A percentile compares a stretch with the other conserved stretches of the same genome.
phyloP scores from a whole-genome alignment of 1,284 basidiomycete species.

The Heliocybe sulcata region DNA sequence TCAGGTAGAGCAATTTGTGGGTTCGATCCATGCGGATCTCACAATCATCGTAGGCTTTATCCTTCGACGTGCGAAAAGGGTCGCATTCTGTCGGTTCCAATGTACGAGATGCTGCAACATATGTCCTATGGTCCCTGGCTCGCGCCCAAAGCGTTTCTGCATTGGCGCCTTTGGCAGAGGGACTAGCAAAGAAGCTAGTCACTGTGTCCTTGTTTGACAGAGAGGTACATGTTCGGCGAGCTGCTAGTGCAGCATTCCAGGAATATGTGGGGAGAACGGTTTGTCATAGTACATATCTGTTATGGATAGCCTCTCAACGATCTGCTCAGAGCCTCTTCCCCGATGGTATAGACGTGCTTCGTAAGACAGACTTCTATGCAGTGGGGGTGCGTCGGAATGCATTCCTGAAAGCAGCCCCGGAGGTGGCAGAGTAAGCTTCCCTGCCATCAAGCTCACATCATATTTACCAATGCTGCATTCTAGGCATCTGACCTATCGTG shows the following conservation, averaged over 20 bases:
- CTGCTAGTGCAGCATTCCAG: conserved; percentile 96
- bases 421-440: conserved; percentile 73
- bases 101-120: conserved; percentile 92
- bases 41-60: conserved; percentile 57
- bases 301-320: conserved; percentile 9
- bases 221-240: conserved; percentile 92
- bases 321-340: conserved; percentile 64
- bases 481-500: conserved; percentile 68
- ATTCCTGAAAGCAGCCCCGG: conserved; percentile 77
- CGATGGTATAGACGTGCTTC: conserved; percentile 89
- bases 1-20: conserved; percentile 42
- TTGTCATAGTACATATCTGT: conserved; percentile 19
- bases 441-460: conserved; percentile 5
- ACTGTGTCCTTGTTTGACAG: conserved; percentile 85
- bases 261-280: conserved; percentile 94
- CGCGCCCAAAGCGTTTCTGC: conserved; percentile 59
- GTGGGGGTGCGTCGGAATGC: conserved; percentile 83
- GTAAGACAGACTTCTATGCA: conserved; percentile 92
- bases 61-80: conserved; percentile 89
- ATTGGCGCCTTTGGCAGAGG: conserved; percentile 56
- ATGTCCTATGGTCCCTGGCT: conserved; percentile 93
- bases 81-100: conserved; percentile 91
- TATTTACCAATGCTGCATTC: conserved; percentile 2
- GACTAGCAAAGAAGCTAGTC: conserved; percentile 67
- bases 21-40: conserved; percentile 9